Percentiles rank a stretch among this genome's conserved stretches.
Conservation (phyloP, 768 basidiomycete genomes). For the Kwoniella dejecticola region DNA sequence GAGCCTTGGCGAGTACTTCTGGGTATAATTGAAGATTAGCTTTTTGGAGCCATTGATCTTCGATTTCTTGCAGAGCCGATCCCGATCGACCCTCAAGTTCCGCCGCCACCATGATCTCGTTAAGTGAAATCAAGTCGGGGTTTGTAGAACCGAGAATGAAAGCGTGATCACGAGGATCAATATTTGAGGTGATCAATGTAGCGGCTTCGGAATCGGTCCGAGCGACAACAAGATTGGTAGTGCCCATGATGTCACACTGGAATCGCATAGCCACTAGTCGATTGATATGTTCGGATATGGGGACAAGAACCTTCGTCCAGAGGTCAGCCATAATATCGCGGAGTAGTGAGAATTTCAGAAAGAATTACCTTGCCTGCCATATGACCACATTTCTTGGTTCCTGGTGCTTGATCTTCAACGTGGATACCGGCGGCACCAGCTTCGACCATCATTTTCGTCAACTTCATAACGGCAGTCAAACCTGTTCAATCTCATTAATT, state of each 20-base stretch:
- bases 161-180: conserved; percentile 94
- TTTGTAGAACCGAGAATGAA: conserved; percentile 95
- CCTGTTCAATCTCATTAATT: conserved; percentile 57
- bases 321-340: not conserved
- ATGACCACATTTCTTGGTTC: conserved; percentile 79
- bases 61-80: conserved; percentile 73
- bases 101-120: conserved; percentile 77
- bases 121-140: conserved; percentile 67
- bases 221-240: conserved; percentile 87
- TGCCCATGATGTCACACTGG: conserved; percentile 98
- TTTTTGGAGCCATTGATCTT: conserved; percentile 79
- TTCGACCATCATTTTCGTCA: conserved; percentile 98
- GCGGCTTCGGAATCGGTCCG: conserved; percentile 98
- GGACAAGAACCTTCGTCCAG: conserved; percentile 75
- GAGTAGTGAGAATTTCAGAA: not conserved
- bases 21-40: conserved; percentile 82
- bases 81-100: conserved; percentile 79
- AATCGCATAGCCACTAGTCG: conserved; percentile 94
- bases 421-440: conserved; percentile 98
- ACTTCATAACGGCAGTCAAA: conserved; percentile 96
- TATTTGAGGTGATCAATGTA: conserved; percentile 92
- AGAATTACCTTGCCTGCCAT: conserved; percentile 56
- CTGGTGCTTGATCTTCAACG: conserved; percentile 95
- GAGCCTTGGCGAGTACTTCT: conserved; percentile 67
- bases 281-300: conserved; percentile 96